phyloP scores from a whole-genome alignment of 257 asterid genomes.

The Solanum gracilifrons region DNA sequence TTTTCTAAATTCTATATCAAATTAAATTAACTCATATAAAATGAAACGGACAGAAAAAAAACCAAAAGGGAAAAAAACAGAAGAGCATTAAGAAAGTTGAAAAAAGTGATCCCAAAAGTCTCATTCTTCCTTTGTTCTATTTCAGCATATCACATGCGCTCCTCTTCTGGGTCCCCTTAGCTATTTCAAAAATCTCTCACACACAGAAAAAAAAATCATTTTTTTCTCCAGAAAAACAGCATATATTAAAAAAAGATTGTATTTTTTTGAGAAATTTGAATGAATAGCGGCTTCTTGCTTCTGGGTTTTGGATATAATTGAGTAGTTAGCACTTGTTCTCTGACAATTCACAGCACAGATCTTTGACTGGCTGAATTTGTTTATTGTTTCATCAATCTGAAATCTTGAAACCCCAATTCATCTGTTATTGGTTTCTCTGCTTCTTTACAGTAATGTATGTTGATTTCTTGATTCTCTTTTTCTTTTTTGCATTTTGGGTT shows the following conservation, averaged over 20 bases:
- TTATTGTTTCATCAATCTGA: background rate
- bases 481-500: background rate
- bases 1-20: too few relatives aligned
- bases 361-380: conserved; percentile 7
- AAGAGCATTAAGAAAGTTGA: background rate
- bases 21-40: too few relatives aligned
- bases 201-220: background rate
- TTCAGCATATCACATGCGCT: conserved; percentile 3
- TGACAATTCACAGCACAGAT: conserved; percentile 18
- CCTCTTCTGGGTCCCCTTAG: background rate
- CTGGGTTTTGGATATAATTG: background rate
- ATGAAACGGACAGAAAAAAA: background rate
- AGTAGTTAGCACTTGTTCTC: background rate
- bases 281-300: background rate
- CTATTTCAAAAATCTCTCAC: background rate
- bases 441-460: background rate
- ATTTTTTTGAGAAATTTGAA: background rate
- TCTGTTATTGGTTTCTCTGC: background rate
- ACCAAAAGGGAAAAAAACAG: background rate
- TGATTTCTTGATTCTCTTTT: background rate
- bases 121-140: background rate
- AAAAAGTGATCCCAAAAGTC: background rate
- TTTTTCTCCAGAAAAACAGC: background rate
- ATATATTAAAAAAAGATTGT: background rate
- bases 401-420: conserved; percentile 11